These are phyloP conservation scores for Claviceps monticola DNA, from an alignment of 2,329 filamentous ascomycete species.

Conservation along the genomic window DNA sequence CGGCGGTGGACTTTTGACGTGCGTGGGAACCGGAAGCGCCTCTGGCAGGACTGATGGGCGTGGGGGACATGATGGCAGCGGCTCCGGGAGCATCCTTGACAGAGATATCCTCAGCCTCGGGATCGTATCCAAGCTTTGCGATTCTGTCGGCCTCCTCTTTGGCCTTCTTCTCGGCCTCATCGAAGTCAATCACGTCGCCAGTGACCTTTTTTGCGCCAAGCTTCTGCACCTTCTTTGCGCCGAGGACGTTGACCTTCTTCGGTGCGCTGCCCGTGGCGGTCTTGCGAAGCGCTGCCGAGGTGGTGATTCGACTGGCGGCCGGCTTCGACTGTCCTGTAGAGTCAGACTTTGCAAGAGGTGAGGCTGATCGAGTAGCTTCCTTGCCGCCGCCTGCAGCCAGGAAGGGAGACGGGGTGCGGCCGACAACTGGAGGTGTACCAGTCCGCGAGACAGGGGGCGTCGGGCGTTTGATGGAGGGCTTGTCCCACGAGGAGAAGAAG, in stretches of 20 bases:
- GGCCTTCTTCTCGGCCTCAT: slow-evolving; percentile 91
- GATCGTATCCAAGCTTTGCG: slow-evolving; percentile 89
- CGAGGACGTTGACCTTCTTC: slow-evolving; percentile 74
- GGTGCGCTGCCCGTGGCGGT: slow-evolving; percentile 46
- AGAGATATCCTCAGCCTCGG: slow-evolving; percentile 61
- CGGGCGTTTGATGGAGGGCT: slow-evolving; percentile 89
- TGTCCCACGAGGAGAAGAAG: slow-evolving; percentile 99
- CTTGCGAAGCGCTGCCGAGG: slow-evolving; percentile 75
- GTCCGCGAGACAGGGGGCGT: slow-evolving; percentile 88
- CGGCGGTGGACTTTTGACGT: slow-evolving; percentile 53
- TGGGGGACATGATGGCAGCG: slow-evolving; percentile 55
- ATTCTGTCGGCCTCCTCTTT: slow-evolving; percentile 96
- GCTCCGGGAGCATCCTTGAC: slow-evolving; percentile 35
- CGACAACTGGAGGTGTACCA: slow-evolving; percentile 67
- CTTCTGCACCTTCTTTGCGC: slow-evolving; percentile 72
- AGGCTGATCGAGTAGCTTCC: slow-evolving; percentile 62
- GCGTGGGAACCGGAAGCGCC: slow-evolving; percentile 41
- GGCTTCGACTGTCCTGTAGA: slow-evolving; percentile 40
- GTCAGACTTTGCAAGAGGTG: slow-evolving; percentile 58
- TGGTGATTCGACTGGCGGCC: slow-evolving; percentile 56
- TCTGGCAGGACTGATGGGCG: slow-evolving; percentile 54
- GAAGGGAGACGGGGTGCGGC: slow-evolving; percentile 81
- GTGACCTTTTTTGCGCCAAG: slow-evolving; percentile 87
- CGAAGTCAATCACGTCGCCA: slow-evolving; percentile 77
- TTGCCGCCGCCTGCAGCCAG: slow-evolving; percentile 59